Evolutionary conservation across 257 asterid genomes (phyloP).

Genomic region (Rehmannia glutinosa): DNA sequence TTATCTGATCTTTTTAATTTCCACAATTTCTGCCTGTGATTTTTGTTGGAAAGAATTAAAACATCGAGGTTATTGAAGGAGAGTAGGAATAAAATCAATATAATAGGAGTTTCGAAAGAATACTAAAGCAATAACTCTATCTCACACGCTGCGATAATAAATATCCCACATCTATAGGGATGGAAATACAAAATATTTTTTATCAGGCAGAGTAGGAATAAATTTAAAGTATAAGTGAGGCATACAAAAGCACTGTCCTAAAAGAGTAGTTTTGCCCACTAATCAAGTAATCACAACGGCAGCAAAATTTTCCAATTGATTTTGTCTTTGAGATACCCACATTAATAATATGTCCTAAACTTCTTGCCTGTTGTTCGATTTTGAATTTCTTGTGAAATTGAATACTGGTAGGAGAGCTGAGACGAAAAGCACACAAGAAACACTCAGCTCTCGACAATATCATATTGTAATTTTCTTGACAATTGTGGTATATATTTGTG

Average conservation of each 20-base stretch:
- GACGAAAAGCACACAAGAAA: no score
- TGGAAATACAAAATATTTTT: no score
- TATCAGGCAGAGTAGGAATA: neutral
- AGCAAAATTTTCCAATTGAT: neutral
- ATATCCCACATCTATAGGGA: no score
- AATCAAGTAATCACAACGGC: neutral
- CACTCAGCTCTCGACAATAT: no score
- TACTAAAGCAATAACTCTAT: no score
- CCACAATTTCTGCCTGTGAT: neutral
- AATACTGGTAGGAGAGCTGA: no score
- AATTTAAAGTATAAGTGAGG: neutral
- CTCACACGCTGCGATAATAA: no score
- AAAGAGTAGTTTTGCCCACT: neutral
- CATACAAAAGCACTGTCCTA: neutral
- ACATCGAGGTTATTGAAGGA: neutral
- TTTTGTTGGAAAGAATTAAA: neutral
- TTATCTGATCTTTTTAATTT: neutral
- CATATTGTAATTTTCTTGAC: no score
- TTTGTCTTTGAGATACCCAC: neutral
- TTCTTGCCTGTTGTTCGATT: slow-evolving; percentile 5
- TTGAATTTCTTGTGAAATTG: neutral
- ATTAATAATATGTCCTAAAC: neutral
- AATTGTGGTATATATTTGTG: no score
- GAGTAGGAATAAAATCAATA: neutral
- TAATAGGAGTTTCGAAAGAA: neutral